Percentiles rank a stretch among this genome's conserved stretches.
phyloP scores from a whole-genome alignment of 73 alveolate genomes.

The Loxodes magnus region DNA sequence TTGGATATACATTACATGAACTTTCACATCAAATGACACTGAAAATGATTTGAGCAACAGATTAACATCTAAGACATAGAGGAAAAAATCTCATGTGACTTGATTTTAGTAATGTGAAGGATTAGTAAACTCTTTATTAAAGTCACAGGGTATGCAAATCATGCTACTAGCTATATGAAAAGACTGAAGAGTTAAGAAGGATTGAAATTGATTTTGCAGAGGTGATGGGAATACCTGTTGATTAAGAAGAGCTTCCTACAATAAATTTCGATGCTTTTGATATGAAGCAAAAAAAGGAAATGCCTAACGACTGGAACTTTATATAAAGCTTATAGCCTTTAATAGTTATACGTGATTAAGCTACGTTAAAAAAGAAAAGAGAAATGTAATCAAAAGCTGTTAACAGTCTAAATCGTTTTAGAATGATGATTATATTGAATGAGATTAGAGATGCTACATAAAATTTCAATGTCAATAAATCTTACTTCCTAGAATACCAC shows the following conservation, averaged over 20 bases:
- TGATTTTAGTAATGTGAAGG: constrained; percentile 24
- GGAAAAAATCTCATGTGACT: constrained; percentile 27
- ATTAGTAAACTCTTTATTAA: constrained; percentile 35
- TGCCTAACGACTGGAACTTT: constrained; percentile 16
- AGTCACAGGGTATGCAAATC: constrained; percentile 66
- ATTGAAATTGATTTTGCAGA: constrained; percentile 41
- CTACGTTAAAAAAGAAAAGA: constrained; percentile 20
- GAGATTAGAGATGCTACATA: background rate
- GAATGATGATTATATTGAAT: constrained; percentile 13
- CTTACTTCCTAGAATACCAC: constrained; percentile 19
- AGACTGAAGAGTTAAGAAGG: constrained; percentile 53
- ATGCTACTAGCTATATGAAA: constrained; percentile 57
- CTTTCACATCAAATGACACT: constrained; percentile 36
- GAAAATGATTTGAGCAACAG: constrained; percentile 33
- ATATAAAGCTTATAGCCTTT: background rate
- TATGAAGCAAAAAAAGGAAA: constrained; percentile 1
- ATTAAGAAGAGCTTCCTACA: constrained; percentile 20
- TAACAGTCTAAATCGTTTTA: constrained; percentile 12
- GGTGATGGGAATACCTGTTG: constrained; percentile 46
- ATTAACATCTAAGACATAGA: constrained; percentile 20
- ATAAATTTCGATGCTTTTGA: constrained; percentile 25
- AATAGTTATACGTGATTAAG: constrained; percentile 17
- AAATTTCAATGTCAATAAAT: background rate
- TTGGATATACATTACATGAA: constrained; percentile 25
- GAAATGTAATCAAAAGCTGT: constrained; percentile 10